Evolutionary conservation across 495 filamentous ascomycete genomes (phyloP), one percentile per base, ranked within the genome.

Genomic region (Aspergillus sparsus): DNA sequence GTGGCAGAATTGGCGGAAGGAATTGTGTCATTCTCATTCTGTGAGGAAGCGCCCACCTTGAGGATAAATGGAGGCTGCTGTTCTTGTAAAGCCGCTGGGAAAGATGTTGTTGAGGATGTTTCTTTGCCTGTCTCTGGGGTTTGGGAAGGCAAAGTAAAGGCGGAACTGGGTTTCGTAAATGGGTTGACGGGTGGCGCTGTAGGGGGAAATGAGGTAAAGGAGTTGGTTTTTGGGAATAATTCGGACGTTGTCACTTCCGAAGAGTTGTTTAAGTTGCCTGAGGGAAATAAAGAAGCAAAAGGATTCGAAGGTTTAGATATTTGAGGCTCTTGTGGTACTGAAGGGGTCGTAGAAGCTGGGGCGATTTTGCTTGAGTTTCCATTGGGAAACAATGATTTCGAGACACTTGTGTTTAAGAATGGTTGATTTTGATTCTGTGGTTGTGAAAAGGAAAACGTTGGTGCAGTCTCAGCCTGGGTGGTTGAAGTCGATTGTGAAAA

Each of bases 251-350:
- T n/a, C 51, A 18, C 15, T 3, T 53, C 34, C 35, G 55, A 13
- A 55, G 32, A 41, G 50, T 16, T 37, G 36, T 10, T 46, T 47
- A 52, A 34, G 15, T 33, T 61, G 46, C 21, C 53, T 5, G 54
- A 13, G 21, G 62, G 21, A 32, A 68, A 70, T n/a, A 69, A 37
- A 18, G 68, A 67, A 12, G 68, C 54, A 31, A 66, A 70, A 12
- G 67, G 52, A 32, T 71, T 57, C 5, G 53, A 34, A 4, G 58
- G 49, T 33, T 56, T 58, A 18, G 60, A 33, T 11, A 56, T 35
- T 46, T 65, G 58, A 6, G 61, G 7, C 8, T 36, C 15, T 41
- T 37, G 47, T 3, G 60, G 27, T 6, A 46, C 16, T 45, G 13
- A 18, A 32, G 57, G n/a, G 15, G 58, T 51, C 5, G 55, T 42